phyloP scores from a whole-genome alignment of 306 rosid genomes.

The Leucaena leucocephala region DNA sequence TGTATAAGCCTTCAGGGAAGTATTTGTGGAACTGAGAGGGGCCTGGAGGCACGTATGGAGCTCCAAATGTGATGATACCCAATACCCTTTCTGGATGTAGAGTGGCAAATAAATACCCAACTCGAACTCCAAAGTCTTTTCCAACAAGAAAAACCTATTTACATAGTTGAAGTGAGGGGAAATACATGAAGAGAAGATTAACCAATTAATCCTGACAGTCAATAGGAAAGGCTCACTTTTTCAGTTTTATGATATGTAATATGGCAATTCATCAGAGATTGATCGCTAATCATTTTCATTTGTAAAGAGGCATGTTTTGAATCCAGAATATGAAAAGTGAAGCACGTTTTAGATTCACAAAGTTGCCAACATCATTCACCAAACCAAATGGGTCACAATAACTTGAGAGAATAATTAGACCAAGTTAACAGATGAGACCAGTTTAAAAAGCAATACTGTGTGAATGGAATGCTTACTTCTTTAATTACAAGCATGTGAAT shows the following conservation, averaged over 20 bases:
- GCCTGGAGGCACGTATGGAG: constrained; percentile 60
- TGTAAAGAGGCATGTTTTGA: constrained; percentile 29
- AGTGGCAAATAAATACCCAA: constrained; percentile 56
- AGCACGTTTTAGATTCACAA: background rate
- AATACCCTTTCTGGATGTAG: constrained; percentile 66
- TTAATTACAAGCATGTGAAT: background rate
- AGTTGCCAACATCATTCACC: background rate
- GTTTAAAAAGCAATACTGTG: background rate
- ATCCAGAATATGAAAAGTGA: constrained; percentile 10
- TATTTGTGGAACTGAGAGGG: background rate
- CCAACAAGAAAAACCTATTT: constrained; percentile 64
- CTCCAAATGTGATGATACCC: constrained; percentile 72
- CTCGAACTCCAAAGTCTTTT: constrained; percentile 74
- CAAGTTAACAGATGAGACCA: background rate
- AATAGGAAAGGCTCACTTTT: background rate
- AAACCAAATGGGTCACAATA: background rate
- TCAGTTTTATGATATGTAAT: background rate
- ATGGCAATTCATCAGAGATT: background rate
- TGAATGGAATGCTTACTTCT: background rate
- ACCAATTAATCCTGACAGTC: background rate
- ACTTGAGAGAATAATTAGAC: background rate
- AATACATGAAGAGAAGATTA: constrained; percentile 11
- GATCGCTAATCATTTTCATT: background rate
- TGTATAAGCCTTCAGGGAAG: constrained; percentile 78
- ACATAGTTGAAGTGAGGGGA: background rate